Percentiles rank a stretch among this genome's conserved stretches.
These are phyloP conservation scores for Lyophyllum shimeji DNA, from an alignment of 768 basidiomycete species.

Conservation along the genomic window DNA sequence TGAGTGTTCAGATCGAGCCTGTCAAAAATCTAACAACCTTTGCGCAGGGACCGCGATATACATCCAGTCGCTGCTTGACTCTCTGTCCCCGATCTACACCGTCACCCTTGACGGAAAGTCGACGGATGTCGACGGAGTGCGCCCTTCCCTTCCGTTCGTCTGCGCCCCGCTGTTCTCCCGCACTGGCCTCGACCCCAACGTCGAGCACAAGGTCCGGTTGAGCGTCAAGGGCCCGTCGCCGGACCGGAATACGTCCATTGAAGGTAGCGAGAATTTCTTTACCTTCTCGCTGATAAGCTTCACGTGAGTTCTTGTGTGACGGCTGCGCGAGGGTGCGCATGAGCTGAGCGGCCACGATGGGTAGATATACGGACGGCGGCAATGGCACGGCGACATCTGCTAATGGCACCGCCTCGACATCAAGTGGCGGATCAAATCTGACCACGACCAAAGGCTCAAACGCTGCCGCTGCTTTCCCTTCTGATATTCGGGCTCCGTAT, in stretches of 20 bases:
- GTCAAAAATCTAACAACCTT: too few species aligned
- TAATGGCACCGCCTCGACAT: not conserved
- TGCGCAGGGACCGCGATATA: conserved; percentile 28
- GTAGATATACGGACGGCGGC: not conserved
- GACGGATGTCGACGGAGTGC: conserved; percentile 23
- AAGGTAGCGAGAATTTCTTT: conserved; percentile 9
- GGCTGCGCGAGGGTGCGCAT: not conserved
- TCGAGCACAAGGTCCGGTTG: conserved; percentile 22
- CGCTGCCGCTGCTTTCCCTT: not conserved
- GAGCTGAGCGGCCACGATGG: not conserved
- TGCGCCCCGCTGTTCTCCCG: conserved; percentile 24
- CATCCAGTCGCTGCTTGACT: conserved; percentile 21
- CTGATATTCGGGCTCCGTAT: not conserved
- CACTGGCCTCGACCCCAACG: conserved; percentile 21
- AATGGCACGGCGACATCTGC: not conserved
- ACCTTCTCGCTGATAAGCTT: conserved; percentile 23
- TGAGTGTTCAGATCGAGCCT: too few species aligned
- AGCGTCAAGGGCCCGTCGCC: conserved; percentile 24
- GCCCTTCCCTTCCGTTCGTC: conserved; percentile 14
- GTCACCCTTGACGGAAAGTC: conserved; percentile 23
- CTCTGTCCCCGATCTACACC: conserved; percentile 21
- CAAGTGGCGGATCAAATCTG: not conserved
- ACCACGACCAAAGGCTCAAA: not conserved
- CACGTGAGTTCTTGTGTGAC: conserved; percentile 14
- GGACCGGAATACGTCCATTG: conserved; percentile 10